phyloP scores from a whole-genome alignment of 139 green algal genomes.

The Volvox reticuliferus region DNA sequence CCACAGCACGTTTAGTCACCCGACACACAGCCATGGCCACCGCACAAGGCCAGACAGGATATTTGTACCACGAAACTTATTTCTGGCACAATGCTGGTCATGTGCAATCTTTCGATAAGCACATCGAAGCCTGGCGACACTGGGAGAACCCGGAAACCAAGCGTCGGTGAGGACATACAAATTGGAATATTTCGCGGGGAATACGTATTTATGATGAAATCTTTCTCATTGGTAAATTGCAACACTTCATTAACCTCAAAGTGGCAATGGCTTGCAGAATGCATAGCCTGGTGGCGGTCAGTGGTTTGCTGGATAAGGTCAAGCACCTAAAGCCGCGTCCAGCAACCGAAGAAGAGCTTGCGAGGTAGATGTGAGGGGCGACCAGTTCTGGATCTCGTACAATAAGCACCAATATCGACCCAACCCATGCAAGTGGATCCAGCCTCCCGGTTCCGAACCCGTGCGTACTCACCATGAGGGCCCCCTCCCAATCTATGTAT shows the following conservation, averaged over 20 bases:
- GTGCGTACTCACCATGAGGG: no score
- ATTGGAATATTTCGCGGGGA: no score
- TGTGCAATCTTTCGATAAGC: neutral
- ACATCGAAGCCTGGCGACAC: conserved; percentile 57
- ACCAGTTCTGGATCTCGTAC: no score
- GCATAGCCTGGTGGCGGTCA: conserved; percentile 63
- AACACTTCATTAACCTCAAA: no score
- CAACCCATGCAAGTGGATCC: no score
- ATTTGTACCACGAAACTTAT: conserved; percentile 31
- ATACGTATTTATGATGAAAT: no score
- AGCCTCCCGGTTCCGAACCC: no score
- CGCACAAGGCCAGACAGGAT: neutral
- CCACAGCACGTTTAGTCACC: neutral
- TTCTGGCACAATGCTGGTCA: conserved; percentile 46
- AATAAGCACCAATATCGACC: no score
- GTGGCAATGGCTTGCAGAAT: conserved; percentile 5
- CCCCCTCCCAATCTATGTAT: no score
- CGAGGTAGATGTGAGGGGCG: conserved; percentile 20
- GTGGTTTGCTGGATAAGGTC: conserved; percentile 61
- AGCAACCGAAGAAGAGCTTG: conserved; percentile 56
- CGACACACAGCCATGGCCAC: conserved; percentile 2
- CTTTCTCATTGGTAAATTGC: no score
- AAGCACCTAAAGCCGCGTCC: conserved; percentile 50
- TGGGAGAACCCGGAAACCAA: conserved; percentile 72
- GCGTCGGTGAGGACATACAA: conserved; percentile 12